Evolutionary conservation across 106 monocot genomes (phyloP).

Genomic region (Dendrobium chrysotoxum): DNA sequence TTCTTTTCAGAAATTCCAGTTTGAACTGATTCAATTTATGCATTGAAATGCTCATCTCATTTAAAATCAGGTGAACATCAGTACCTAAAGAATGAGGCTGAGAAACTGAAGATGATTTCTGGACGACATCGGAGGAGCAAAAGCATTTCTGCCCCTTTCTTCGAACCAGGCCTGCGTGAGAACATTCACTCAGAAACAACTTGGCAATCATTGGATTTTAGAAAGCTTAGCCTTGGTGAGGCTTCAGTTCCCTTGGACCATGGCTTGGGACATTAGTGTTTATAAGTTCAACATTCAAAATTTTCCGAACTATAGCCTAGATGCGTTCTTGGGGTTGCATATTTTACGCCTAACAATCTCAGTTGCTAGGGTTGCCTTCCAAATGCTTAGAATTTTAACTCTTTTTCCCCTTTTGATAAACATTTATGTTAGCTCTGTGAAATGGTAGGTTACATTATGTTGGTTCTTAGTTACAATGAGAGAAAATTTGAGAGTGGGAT

Average conservation of each 20-base stretch:
- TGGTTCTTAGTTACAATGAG: too few species aligned
- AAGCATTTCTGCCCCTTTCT: slow-evolving; percentile 34
- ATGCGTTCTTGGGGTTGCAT: background rate
- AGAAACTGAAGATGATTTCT: slow-evolving; percentile 34
- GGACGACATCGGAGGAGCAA: slow-evolving; percentile 45
- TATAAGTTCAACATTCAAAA: too few species aligned
- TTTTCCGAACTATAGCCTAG: background rate
- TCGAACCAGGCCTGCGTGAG: slow-evolving; percentile 9
- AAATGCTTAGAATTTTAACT: background rate
- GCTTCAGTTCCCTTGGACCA: slow-evolving; percentile 15
- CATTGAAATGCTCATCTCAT: background rate
- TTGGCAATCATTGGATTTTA: slow-evolving; percentile 53
- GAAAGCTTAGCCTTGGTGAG: slow-evolving; percentile 47
- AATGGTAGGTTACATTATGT: too few species aligned
- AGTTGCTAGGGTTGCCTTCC: too few species aligned
- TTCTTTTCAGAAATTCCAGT: background rate
- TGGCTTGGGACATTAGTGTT: slow-evolving; percentile 20
- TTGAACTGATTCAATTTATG: background rate
- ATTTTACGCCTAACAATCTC: background rate
- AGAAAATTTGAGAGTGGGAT: too few species aligned
- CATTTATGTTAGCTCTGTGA: background rate
- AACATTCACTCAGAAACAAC: background rate
- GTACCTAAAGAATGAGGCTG: slow-evolving; percentile 50
- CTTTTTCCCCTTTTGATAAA: background rate
- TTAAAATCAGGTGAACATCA: slow-evolving; percentile 39